A percentile compares a stretch with the other conserved stretches of the same genome.
Evolutionary conservation across 148 eudicot species (phyloP).

Genomic region (Vaccinium corymbosum): DNA sequence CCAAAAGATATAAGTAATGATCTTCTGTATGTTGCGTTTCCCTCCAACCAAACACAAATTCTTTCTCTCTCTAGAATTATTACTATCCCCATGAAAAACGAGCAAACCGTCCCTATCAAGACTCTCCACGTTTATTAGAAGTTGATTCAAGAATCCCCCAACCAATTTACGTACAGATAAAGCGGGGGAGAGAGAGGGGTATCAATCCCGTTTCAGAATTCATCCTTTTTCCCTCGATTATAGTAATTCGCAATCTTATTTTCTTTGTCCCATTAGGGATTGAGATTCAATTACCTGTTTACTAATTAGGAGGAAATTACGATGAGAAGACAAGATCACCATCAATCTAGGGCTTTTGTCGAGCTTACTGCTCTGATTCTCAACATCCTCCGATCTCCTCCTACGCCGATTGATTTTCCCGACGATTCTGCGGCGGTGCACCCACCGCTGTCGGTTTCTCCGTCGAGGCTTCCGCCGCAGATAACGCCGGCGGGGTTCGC

Average conservation of each 20-base stretch:
- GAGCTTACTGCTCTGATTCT: constrained; percentile 61
- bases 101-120: constrained; percentile 6
- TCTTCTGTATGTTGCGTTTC: not conserved
- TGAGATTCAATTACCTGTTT: not conserved
- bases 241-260: not conserved
- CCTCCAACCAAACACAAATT: not conserved
- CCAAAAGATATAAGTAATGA: no score
- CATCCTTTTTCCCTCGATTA: constrained; percentile 34
- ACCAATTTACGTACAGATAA: not conserved
- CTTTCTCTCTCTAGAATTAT: not conserved
- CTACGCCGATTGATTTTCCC: constrained; percentile 39
- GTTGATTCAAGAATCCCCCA: not conserved
- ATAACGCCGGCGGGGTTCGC: constrained; percentile 87
- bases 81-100: not conserved
- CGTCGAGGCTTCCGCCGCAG: constrained; percentile 27
- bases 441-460: constrained; percentile 12
- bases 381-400: constrained; percentile 63
- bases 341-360: constrained; percentile 57
- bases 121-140: not conserved
- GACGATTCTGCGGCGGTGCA: constrained; percentile 15
- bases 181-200: not conserved
- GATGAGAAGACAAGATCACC: constrained; percentile 42
- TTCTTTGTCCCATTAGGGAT: not conserved
- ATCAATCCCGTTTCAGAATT: not conserved
- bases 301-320: constrained; percentile 10